Evolutionary conservation across 495 filamentous ascomycete genomes (phyloP).

Genomic region (Penicillium argentinense): DNA sequence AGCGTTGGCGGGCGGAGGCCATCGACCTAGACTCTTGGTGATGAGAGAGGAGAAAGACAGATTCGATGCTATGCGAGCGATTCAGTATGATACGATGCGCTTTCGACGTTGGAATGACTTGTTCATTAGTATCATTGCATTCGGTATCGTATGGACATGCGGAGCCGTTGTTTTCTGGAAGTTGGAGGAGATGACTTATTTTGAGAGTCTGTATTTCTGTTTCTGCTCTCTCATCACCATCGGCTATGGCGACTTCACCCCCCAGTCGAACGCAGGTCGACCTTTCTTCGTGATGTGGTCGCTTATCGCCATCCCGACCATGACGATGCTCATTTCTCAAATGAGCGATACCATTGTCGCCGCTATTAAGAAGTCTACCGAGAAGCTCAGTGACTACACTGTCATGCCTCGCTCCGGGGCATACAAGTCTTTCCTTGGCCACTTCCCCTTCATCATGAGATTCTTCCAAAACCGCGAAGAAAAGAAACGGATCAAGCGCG

Average conservation of each 20-base stretch:
- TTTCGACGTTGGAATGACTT: constrained; percentile 72
- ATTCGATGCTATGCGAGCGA: constrained; percentile 80
- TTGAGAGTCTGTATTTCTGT: constrained; percentile 77
- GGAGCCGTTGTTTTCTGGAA: constrained; percentile 76
- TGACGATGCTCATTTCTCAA: constrained; percentile 65
- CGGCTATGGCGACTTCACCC: constrained; percentile 83
- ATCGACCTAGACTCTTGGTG: constrained; percentile 29
- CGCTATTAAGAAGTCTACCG: constrained; percentile 55
- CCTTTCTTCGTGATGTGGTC: constrained; percentile 91
- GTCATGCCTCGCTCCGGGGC: constrained; percentile 55
- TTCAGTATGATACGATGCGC: constrained; percentile 62
- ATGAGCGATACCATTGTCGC: constrained; percentile 63
- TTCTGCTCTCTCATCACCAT: constrained; percentile 84
- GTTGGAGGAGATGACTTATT: constrained; percentile 63
- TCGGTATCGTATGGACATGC: constrained; percentile 69
- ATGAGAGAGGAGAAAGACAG: constrained; percentile 61
- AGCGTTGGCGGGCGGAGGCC: constrained; percentile 15
- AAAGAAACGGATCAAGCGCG: constrained; percentile 46
- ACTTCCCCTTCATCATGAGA: constrained; percentile 38
- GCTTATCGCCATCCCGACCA: constrained; percentile 63
- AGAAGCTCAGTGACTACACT: constrained; percentile 55
- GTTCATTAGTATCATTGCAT: constrained; percentile 63
- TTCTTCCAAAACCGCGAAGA: constrained; percentile 38
- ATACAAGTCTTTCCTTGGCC: constrained; percentile 43
- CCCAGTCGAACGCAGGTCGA: constrained; percentile 69